Base-by-base conservation (phyloP, 371 early-diverging fungal species). In the Mortierella polycephala region DNA sequence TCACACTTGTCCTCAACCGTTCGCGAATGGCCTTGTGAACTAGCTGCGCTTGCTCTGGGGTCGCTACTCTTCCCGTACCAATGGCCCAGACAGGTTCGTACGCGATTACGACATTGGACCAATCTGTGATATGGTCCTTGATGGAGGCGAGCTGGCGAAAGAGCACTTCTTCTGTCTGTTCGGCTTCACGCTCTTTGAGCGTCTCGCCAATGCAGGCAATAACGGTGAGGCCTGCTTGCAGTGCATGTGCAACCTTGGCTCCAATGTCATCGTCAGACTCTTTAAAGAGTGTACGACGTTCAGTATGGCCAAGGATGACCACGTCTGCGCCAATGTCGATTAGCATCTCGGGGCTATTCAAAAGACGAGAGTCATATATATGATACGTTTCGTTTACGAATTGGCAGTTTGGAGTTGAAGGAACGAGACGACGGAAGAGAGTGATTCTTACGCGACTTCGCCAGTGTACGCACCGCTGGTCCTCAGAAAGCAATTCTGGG, bases 61-160 rank as follows among this genome's bases (percentile, higher is more conserved):
- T 93, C 30, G 99, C 98, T 8, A 98, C 96, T 89, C 95, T 94
- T 74, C 99, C 99, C 39, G 99, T 99, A 65, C 99, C 99, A 82
- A 87, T 94, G 58, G 99, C 99, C 99, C 99, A 99, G 53, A 99
- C 97, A 51, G 99, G 99, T 86, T 99, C 99, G 82, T 99, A 99
- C 63, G 99, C 99, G 82, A 99, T 87, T 21, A 98, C 98, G 60
- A 99, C 90, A 75, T 94, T 87, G 57, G 87, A 82, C 98, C 96
- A 96, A 84, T 95, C 93, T 62, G 84, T 81, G 67, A 92, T 65
- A 41, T 83, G 66, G 13, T 85, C 82, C 65, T 90, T 87, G 72
- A 94, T 91, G 57, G 93, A 93, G 83, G 88, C 87, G 57, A 99
- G 87, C 86, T 99, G 99, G 42, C 92, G 85, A 82, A 91, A 89